phyloP scores from a whole-genome alignment of 371 early-diverging fungal genomes.

The Basidiobolus meristosporus region DNA sequence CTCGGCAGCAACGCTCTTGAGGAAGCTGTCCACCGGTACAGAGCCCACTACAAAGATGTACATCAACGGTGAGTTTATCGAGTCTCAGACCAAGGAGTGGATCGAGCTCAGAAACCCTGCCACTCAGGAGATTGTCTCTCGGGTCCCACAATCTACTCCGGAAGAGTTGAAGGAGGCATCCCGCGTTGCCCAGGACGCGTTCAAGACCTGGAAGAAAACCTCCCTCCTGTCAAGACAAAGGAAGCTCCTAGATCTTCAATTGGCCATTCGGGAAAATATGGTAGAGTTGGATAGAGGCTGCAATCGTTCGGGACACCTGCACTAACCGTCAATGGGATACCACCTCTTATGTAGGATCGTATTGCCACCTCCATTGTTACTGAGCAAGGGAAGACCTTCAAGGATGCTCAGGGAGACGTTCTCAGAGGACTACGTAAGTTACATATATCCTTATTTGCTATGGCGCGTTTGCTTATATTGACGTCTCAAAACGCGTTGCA shows the following conservation, averaged over 20 bases:
- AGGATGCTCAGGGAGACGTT: constrained; percentile 85
- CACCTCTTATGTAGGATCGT: constrained; percentile 19
- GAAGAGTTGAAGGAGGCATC: constrained; percentile 76
- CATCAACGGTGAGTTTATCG: constrained; percentile 84
- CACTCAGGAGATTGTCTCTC: constrained; percentile 76
- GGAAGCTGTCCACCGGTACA: background rate
- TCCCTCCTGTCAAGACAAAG: constrained; percentile 69
- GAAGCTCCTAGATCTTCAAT: constrained; percentile 84
- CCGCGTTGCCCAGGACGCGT: constrained; percentile 51
- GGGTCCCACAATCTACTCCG: constrained; percentile 79
- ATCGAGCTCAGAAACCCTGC: constrained; percentile 87
- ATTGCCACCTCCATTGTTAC: constrained; percentile 71
- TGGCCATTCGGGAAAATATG: constrained; percentile 64
- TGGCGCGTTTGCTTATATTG: too few species aligned
- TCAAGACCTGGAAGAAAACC: constrained; percentile 75
- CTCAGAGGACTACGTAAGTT: constrained; percentile 49
- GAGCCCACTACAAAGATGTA: constrained; percentile 32
- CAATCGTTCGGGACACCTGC: background rate
- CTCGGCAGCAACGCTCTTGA: background rate
- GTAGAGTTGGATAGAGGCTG: constrained; percentile 3
- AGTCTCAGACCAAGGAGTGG: constrained; percentile 74
- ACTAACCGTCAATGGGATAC: background rate
- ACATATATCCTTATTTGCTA: constrained; percentile 2
- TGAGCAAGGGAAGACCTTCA: constrained; percentile 91
- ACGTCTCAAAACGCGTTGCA: too few species aligned